Evolutionary conservation across 2,329 filamentous ascomycete genomes (phyloP).

Genomic region (Xylaria sp.): DNA sequence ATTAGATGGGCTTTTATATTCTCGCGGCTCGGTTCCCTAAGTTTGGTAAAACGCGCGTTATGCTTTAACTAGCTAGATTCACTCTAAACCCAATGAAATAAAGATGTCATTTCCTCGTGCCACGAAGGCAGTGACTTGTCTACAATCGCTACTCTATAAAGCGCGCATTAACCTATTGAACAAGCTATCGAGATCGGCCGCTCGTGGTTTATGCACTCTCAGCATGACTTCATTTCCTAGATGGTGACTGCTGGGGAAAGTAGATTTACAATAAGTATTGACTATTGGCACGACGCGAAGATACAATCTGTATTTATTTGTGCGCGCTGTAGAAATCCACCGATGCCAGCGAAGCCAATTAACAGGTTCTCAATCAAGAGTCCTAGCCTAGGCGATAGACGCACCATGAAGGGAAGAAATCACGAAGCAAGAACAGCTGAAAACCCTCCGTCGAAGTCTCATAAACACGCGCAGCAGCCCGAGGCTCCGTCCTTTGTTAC

Average conservation of each 20-base stretch:
- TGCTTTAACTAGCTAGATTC: slow-evolving; percentile 12
- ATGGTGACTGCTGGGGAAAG: neutral
- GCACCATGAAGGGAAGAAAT: slow-evolving; percentile 7
- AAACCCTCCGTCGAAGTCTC: neutral
- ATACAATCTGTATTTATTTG: slow-evolving; percentile 33
- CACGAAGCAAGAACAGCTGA: neutral
- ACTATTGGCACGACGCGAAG: slow-evolving; percentile 18
- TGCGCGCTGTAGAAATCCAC: slow-evolving; percentile 15
- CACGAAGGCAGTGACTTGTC: neutral
- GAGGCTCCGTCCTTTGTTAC: neutral
- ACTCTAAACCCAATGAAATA: slow-evolving; percentile 20
- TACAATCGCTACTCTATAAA: neutral
- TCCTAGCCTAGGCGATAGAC: neutral
- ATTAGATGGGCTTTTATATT: neutral
- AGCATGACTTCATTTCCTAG: neutral
- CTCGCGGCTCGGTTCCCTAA: neutral
- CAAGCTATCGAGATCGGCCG: neutral
- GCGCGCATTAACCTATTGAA: neutral
- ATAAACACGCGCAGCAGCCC: neutral
- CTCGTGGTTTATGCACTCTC: neutral
- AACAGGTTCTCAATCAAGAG: neutral
- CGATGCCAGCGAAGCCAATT: slow-evolving; percentile 9
- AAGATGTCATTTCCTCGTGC: neutral
- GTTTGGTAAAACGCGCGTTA: neutral
- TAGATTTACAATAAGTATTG: neutral